These are phyloP conservation scores for Pseudogymnoascus verrucosus DNA, from an alignment of 2,329 filamentous ascomycete species.

Conservation along the genomic window DNA sequence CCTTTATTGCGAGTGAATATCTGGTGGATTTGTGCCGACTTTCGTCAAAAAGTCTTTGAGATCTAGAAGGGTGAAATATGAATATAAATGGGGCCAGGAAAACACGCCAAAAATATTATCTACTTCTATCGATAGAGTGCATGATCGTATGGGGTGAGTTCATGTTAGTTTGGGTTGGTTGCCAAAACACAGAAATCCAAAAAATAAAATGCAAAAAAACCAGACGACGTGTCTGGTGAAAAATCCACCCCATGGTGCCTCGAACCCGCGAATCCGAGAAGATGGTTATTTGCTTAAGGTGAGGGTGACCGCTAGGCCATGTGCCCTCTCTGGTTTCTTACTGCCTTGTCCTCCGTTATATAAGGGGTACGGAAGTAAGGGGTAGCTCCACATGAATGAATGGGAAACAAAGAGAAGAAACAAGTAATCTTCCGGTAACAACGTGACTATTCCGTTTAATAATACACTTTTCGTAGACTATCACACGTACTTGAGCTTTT, in stretches of 20 bases:
- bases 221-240: not conserved
- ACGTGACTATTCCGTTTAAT: not conserved
- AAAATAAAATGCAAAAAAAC: not conserved
- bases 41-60: not conserved
- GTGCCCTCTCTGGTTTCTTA: not conserved
- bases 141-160: not conserved
- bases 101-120: not conserved
- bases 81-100: not conserved
- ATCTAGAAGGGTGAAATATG: not conserved
- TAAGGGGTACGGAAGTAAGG: not conserved
- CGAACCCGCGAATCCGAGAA: not conserved
- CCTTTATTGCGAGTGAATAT: not conserved
- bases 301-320: not conserved
- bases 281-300: not conserved
- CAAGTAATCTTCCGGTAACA: not conserved
- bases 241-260: slow-evolving; percentile 3
- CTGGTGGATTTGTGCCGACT: not conserved
- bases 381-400: not conserved
- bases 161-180: too few species aligned
- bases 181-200: not conserved
- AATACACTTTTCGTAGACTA: not conserved
- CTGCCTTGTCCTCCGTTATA: not conserved
- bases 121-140: not conserved
- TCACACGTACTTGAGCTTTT: not conserved
- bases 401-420: not conserved